phyloP scores from a whole-genome alignment of 805 yeast genomes.

The Myxozyma neglecta region DNA sequence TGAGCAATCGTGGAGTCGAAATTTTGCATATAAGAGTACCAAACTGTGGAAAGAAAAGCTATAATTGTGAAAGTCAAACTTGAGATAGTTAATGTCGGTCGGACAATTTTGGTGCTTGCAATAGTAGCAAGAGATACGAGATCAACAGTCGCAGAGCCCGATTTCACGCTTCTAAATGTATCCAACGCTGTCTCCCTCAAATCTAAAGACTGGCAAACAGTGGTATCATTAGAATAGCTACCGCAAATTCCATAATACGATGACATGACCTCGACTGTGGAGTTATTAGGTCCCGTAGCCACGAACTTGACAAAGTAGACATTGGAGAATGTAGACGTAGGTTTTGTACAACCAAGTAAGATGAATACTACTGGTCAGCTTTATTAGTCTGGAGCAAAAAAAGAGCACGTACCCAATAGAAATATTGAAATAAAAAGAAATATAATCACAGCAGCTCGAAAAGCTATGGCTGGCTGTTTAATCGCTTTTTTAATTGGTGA shows the following conservation, averaged over 20 bases:
- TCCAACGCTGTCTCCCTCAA: background rate
- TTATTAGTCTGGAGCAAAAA: background rate
- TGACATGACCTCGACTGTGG: constrained; percentile 13
- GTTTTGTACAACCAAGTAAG: constrained; percentile 24
- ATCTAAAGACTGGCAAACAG: background rate
- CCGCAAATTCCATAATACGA: constrained; percentile 30
- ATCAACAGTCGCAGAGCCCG: constrained; percentile 21
- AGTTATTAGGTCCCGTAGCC: constrained; percentile 3
- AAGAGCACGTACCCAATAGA: constrained; percentile 13
- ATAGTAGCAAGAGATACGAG: constrained; percentile 20
- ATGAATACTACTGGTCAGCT: constrained; percentile 13
- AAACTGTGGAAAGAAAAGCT: constrained; percentile 29
- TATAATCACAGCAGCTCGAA: constrained; percentile 8
- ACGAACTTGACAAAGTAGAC: constrained; percentile 24
- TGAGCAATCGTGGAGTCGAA: constrained; percentile 11
- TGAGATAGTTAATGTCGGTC: constrained; percentile 46
- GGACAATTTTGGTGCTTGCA: constrained; percentile 39
- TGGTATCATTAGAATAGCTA: constrained; percentile 3
- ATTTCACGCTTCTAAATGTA: background rate
- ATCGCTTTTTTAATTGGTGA: background rate
- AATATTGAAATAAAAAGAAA: constrained; percentile 20
- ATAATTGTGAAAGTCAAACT: constrained; percentile 40
- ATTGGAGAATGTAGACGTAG: constrained; percentile 20
- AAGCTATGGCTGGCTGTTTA: background rate
- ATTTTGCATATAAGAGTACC: background rate